phyloP scores from a whole-genome alignment of 2,329 filamentous ascomycete species.

The Apiospora phragmitis region DNA sequence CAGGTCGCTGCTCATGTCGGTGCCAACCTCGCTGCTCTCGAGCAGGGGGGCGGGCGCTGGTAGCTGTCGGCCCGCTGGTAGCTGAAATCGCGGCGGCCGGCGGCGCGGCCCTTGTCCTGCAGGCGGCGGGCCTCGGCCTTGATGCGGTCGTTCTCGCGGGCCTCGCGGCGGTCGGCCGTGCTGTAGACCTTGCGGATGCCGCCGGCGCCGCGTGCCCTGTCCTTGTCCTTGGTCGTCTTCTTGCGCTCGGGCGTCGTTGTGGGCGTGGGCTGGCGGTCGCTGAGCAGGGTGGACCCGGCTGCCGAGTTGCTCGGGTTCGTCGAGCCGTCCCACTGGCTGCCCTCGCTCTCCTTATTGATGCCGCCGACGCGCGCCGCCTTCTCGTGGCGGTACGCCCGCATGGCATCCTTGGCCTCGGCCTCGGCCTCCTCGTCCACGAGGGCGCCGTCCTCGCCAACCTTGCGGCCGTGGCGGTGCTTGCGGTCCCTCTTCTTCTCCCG shows the following conservation, averaged over 20 bases:
- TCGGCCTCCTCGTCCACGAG: conserved; percentile 66
- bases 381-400: conserved; percentile 84
- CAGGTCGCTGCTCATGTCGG: conserved; percentile 43
- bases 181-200: conserved; percentile 65
- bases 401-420: conserved; percentile 63
- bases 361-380: conserved; percentile 85
- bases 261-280: conserved; percentile 57
- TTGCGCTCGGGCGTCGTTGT: conserved; percentile 54
- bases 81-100: conserved; percentile 50
- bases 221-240: conserved; percentile 13
- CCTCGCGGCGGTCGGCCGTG: conserved; percentile 53
- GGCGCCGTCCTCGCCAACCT: conserved; percentile 59
- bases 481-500: conserved; percentile 44
- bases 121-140: conserved; percentile 56
- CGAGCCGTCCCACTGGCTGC: conserved; percentile 74
- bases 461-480: conserved; percentile 37
- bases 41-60: conserved; percentile 23
- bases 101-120: conserved; percentile 52
- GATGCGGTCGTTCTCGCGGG: conserved; percentile 54
- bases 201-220: background rate
- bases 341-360: conserved; percentile 80
- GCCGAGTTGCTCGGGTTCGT: conserved; percentile 66
- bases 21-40: conserved; percentile 25
- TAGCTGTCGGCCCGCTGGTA: conserved; percentile 48
- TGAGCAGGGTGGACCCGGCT: conserved; percentile 61